Evolutionary conservation across 2,329 filamentous ascomycete species (phyloP).

Genomic region (Apiospora phragmitis): DNA sequence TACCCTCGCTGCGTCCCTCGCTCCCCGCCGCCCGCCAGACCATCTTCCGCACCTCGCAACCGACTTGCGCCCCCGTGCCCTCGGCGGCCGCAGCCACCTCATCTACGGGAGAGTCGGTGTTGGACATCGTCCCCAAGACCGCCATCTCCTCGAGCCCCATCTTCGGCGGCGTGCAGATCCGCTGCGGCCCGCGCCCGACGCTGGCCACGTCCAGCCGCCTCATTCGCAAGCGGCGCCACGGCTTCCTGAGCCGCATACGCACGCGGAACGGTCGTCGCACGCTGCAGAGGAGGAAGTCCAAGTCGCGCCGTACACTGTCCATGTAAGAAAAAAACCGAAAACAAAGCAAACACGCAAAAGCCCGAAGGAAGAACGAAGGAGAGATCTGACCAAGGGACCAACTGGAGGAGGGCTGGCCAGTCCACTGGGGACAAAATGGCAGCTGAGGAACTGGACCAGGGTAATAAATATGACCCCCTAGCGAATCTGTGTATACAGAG

Average conservation of each 20-base stretch:
- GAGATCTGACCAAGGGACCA: not conserved
- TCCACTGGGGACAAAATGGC: not conserved
- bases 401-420: not conserved
- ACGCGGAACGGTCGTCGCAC: slow-evolving; percentile 54
- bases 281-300: slow-evolving; percentile 50
- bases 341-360: not conserved
- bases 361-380: not conserved
- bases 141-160: slow-evolving; percentile 55
- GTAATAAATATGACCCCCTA: not conserved
- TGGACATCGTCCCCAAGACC: slow-evolving; percentile 37
- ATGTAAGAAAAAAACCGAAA: slow-evolving; percentile 21
- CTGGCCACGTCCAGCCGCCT: slow-evolving; percentile 56
- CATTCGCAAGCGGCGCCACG: slow-evolving; percentile 59
- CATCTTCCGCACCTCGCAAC: slow-evolving; percentile 27
- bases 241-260: slow-evolving; percentile 53
- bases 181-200: slow-evolving; percentile 59
- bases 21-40: slow-evolving; percentile 31
- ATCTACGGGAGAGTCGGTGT: slow-evolving; percentile 17
- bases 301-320: slow-evolving; percentile 50
- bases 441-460: not conserved
- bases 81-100: slow-evolving; percentile 19
- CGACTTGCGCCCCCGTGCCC: slow-evolving; percentile 29
- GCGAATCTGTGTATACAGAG: not conserved
- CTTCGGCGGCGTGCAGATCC: slow-evolving; percentile 49
- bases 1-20: slow-evolving; percentile 52